These are phyloP conservation scores for Leccinum imitatum DNA, from an alignment of 768 basidiomycete genomes.

Conservation along the genomic window DNA sequence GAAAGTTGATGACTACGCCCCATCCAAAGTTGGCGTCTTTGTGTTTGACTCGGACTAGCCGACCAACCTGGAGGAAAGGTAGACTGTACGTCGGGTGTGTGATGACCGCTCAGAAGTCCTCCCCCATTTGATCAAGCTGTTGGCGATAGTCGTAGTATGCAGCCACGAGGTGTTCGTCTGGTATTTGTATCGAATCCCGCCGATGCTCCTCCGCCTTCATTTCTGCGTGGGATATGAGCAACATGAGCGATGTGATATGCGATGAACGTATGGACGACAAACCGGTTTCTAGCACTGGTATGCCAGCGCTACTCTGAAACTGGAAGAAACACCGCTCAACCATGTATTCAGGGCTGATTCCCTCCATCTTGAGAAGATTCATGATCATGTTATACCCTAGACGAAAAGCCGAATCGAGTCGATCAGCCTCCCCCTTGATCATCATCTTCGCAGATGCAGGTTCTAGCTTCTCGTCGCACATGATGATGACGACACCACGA, in stretches of 20 bases:
- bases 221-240: constrained; percentile 47
- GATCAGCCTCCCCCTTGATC: constrained; percentile 98
- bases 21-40: constrained; percentile 91
- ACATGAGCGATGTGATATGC: background rate
- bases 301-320: constrained; percentile 92
- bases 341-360: constrained; percentile 98
- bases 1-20: constrained; percentile 90
- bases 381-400: constrained; percentile 99
- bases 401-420: constrained; percentile 97
- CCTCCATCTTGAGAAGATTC: constrained; percentile 98
- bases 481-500: constrained; percentile 98
- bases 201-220: constrained; percentile 69
- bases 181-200: constrained; percentile 62
- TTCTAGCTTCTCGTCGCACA: constrained; percentile 98
- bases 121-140: constrained; percentile 85
- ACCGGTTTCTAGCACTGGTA: constrained; percentile 86
- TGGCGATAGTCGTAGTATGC: constrained; percentile 94
- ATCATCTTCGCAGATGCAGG: constrained; percentile 89
- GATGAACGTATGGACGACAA: constrained; percentile 24
- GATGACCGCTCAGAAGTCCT: constrained; percentile 88
- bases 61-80: constrained; percentile 89
- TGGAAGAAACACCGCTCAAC: constrained; percentile 97
- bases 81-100: constrained; percentile 95
- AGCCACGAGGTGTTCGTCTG: constrained; percentile 78
- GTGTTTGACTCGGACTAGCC: constrained; percentile 89